Percentiles rank a stretch among this genome's conserved stretches.
phyloP scores from a whole-genome alignment of 805 yeast genomes.

The Kurtzmaniella fragi region DNA sequence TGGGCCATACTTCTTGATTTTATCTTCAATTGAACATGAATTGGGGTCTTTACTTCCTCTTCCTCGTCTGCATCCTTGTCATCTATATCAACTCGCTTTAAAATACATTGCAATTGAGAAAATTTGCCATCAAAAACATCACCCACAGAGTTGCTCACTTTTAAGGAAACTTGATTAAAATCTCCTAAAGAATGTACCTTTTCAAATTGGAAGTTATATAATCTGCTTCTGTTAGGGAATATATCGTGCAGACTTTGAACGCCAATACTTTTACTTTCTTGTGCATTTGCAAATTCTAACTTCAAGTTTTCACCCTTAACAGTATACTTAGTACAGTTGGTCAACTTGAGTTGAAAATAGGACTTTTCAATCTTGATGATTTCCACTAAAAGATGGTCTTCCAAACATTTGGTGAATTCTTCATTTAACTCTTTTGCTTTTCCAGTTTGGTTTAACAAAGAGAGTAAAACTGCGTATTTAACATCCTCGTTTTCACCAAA shows the following conservation, averaged over 20 bases:
- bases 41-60: not conserved
- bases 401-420: not conserved
- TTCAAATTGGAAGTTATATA: conserved; percentile 18
- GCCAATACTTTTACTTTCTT: conserved; percentile 10
- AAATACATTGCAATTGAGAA: not conserved
- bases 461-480: conserved; percentile 19
- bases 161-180: too few species aligned
- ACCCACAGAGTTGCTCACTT: conserved; percentile 5
- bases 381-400: not conserved
- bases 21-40: conserved; percentile 21
- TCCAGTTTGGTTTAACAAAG: conserved; percentile 11
- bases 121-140: conserved; percentile 8
- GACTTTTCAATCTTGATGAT: not conserved
- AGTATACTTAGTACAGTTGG: conserved; percentile 14
- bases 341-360: conserved; percentile 12
- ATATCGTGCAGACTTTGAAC: conserved; percentile 16
- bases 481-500: conserved; percentile 13
- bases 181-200: not conserved
- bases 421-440: not conserved
- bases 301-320: conserved; percentile 25
- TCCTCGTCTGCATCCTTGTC: not conserved
- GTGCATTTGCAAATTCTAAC: conserved; percentile 20
- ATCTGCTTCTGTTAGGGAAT: conserved; percentile 8
- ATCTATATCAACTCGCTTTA: not conserved
- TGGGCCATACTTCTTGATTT: conserved; percentile 28